Conservation (phyloP, 345 rosid species). For the Eucalyptus curtisii region DNA sequence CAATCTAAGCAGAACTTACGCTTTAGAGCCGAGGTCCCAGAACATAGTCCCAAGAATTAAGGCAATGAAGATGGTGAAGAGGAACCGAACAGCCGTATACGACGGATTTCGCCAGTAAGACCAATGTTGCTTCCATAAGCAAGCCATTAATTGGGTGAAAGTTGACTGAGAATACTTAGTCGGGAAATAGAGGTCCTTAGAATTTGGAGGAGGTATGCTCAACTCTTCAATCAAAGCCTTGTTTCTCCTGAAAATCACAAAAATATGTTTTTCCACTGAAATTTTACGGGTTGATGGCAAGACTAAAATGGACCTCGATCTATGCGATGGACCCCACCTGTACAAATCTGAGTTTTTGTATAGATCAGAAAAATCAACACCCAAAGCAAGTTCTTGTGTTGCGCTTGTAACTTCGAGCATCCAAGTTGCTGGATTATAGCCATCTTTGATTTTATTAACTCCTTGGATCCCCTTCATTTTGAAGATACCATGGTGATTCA, state of each 20-base stretch:
- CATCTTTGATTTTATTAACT: slow-evolving; percentile 22
- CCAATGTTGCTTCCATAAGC: slow-evolving; percentile 35
- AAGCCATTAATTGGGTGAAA: slow-evolving; percentile 18
- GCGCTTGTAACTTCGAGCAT: slow-evolving; percentile 34
- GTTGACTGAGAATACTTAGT: slow-evolving; percentile 16
- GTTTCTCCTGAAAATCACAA: slow-evolving; percentile 36
- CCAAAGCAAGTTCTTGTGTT: slow-evolving; percentile 20
- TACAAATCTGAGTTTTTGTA: slow-evolving; percentile 26
- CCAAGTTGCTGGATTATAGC: slow-evolving; percentile 55
- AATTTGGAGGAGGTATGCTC: slow-evolving; percentile 18
- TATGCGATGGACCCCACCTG: slow-evolving; percentile 1
- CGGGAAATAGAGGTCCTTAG: slow-evolving; percentile 16
- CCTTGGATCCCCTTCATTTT: slow-evolving; percentile 21
- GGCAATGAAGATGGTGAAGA: slow-evolving; percentile 19
- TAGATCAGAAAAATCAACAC: slow-evolving; percentile 18
- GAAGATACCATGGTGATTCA: neutral
- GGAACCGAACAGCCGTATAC: slow-evolving; percentile 29
- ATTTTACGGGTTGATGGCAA: neutral
- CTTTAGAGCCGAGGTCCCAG: slow-evolving; percentile 27
- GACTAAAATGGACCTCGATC: neutral
- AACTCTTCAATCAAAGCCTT: slow-evolving; percentile 17
- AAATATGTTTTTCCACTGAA: no score
- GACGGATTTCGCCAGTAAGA: slow-evolving; percentile 39
- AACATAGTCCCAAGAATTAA: slow-evolving; percentile 26
- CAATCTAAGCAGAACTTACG: neutral